Base-by-base conservation (phyloP, 2,329 filamentous ascomycete species). In the Trichoderma breve region DNA sequence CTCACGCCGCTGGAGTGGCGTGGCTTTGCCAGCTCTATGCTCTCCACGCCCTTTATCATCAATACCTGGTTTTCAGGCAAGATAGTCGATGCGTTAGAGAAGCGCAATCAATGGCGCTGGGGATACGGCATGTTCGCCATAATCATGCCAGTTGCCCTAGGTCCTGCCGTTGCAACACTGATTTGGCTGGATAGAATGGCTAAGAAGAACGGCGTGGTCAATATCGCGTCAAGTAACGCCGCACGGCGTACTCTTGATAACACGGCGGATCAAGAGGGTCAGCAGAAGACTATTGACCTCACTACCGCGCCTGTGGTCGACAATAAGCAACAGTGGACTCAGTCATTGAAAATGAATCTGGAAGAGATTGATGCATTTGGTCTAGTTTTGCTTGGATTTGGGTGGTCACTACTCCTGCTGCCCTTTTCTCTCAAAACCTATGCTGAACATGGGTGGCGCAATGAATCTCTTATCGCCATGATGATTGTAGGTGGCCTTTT, bases 61-160 rank as follows among this genome's bases (percentile, higher is more conserved):
- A 84, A 82, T 6, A 79, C 80, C 0, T 82, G 80, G 71, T 76
- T 84, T 74, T 79, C 80, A 3, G 83, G 81, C 11, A 82, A 82
- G 75, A 84, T 85, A 65, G 79, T 80, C 9, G 78, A 82, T 14
- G 79, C 76, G 7, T 82, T 89, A 18, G 73, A 75, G 14, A 53
- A 53, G 18, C 39, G 36, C 5, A 68, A 74, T 15, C 74, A 77
- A 15, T 79, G 76, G 77, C 74, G 78, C 34, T 79, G 77, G 76
- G 89, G 86, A 8, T 89, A 88, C 75, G 89, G 88, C 51, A 86
- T 86, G 77, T 91, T 88, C 79, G 84, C 86, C 62, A 88, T 91
- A 75, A 85, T 91, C 72, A 78, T 89, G 43, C 88, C 89, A 1
- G 81, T 86, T 8, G 84, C 88, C 55, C 84, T 87, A 58, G 75